Evolutionary conservation across 805 yeast genomes (phyloP), one percentile per base, ranked within the genome.

Genomic region (Ogataea chonburiensis): DNA sequence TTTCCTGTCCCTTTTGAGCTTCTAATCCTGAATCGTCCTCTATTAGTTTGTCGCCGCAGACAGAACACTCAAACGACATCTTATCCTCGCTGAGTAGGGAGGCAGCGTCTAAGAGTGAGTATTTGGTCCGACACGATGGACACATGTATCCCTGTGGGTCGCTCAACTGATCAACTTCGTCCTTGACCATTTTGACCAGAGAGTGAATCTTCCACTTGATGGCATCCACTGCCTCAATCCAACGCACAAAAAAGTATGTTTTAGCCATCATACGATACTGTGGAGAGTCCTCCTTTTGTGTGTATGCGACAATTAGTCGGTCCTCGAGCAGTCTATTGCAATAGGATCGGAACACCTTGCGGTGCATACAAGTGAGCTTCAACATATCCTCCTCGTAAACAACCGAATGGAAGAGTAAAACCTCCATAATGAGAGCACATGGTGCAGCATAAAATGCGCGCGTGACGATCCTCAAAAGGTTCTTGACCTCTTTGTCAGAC

Each of bases 181-280:
- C 86, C 55, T 86, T 86, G 38, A 89, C 70, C 37, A 71, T 60
- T 49, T 81, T 81, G 10, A 86, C 97, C 17, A 93, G 73, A 30
- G 85, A 77, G 58, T 91, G 96, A 41, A 91, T 85, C 55, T 89
- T 88, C 98, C 98, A 93, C 62, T 93, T 93, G 56, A 93, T 79
- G 3, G 96, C 79, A 63, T 93, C 98, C 25, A 93, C 86, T 0
- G 98, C 95, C 59, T 88, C 95, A 3, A 96, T 86, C 56, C 76
- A 78, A 55, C 87, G 96, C 37, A 91, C 81, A 31, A 46, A 60
- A 60, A 76, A 93, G 63, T 82, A 93, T 52, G 87, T 87, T 3
- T 91, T 83, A 50, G 89, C 73, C 30, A 80, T 78, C 38, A 82
- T 75, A 44, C 96, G 70, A 43, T 60, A 75, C 38, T 77, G 84